Conservation (phyloP, 345 rosid genomes). For the Rhodamnia rubescens region DNA sequence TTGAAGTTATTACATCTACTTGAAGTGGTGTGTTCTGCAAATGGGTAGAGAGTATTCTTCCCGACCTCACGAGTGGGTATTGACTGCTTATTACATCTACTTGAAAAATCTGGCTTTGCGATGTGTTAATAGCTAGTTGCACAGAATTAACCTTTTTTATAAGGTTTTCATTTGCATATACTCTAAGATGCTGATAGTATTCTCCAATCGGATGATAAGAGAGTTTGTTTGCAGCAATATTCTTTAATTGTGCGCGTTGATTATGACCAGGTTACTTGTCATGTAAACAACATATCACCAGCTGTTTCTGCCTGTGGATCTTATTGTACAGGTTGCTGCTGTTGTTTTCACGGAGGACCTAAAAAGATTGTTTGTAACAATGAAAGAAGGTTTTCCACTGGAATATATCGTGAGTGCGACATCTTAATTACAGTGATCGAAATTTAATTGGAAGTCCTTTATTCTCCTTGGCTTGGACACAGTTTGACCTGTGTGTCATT, state of each 20-base stretch:
- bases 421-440: not conserved
- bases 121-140: not conserved
- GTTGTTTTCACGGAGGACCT: slow-evolving; percentile 92
- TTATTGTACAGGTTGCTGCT: slow-evolving; percentile 69
- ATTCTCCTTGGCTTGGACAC: not conserved
- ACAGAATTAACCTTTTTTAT: not conserved
- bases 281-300: not conserved
- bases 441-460: not conserved
- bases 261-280: not conserved
- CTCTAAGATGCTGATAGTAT: not conserved
- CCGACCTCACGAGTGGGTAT: too few relatives aligned
- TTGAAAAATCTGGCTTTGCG: not conserved
- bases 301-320: slow-evolving; percentile 6
- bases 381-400: slow-evolving; percentile 93
- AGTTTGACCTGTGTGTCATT: not conserved
- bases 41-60: too few relatives aligned
- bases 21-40: too few relatives aligned
- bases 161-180: not conserved
- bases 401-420: slow-evolving; percentile 74
- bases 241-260: not conserved
- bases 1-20: not conserved
- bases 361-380: slow-evolving; percentile 73
- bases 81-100: not conserved
- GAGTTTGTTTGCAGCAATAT: not conserved
- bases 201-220: not conserved